Conservation (phyloP, 257 asterid genomes). For the Ehretia macrophylla region DNA sequence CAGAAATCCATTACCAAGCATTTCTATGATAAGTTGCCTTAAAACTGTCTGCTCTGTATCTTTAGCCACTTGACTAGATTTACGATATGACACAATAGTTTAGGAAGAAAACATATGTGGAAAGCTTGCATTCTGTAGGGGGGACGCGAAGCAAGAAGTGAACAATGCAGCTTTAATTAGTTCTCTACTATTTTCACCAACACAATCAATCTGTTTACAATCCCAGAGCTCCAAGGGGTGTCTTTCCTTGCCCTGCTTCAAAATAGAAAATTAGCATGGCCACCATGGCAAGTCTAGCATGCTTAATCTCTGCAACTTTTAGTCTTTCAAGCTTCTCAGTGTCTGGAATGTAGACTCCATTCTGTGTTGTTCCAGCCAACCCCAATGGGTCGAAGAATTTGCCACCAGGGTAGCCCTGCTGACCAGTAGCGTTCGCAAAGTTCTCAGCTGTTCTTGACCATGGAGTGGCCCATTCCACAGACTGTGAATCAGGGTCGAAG, state of each 20-base stretch:
- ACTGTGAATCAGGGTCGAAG: constrained; percentile 87
- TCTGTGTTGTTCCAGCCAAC: constrained; percentile 56
- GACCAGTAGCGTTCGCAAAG: constrained; percentile 80
- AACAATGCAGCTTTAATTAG: neutral
- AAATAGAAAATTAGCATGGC: constrained; percentile 93
- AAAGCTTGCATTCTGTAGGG: no score
- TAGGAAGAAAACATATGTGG: no score
- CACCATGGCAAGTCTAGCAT: constrained; percentile 89
- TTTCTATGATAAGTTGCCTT: no score
- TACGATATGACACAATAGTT: no score
- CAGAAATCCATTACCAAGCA: neutral
- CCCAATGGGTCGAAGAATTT: constrained; percentile 82
- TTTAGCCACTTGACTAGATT: no score
- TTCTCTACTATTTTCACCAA: neutral
- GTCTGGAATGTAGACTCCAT: constrained; percentile 73
- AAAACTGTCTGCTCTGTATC: no score
- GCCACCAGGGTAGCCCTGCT: constrained; percentile 95
- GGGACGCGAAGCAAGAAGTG: neutral
- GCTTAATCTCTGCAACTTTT: constrained; percentile 96
- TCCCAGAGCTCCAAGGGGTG: constrained; percentile 97
- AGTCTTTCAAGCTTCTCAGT: constrained; percentile 83
- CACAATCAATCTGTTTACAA: constrained; percentile 30
- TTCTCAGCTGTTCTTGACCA: constrained; percentile 89
- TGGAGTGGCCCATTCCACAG: constrained; percentile 96
- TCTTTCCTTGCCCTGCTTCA: constrained; percentile 97